Evolutionary conservation across 768 basidiomycete species (phyloP).

Genomic region (Hortiboletus flavorubellus): DNA sequence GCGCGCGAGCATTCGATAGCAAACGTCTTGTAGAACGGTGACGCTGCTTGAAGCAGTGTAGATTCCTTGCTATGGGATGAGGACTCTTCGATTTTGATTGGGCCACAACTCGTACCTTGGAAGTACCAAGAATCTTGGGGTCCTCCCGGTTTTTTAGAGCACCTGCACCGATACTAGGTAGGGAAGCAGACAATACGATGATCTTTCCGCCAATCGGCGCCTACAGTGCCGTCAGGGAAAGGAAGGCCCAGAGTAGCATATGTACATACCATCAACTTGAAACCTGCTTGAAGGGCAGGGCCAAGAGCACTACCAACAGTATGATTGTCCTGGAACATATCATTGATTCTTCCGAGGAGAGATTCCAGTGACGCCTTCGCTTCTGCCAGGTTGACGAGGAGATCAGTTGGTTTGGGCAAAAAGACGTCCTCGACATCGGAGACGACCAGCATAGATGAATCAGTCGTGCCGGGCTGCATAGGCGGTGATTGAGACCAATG

Average conservation of each 20-base stretch:
- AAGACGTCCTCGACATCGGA: conserved; percentile 97
- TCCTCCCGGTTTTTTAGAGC: conserved; percentile 96
- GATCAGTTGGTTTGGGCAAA: conserved; percentile 92
- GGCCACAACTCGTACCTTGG: conserved; percentile 56
- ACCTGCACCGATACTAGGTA: conserved; percentile 88
- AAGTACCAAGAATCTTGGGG: conserved; percentile 90
- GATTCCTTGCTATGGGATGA: conserved; percentile 61
- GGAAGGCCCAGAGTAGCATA: neutral
- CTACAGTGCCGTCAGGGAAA: conserved; percentile 36
- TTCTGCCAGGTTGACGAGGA: conserved; percentile 94
- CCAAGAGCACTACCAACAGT: conserved; percentile 92
- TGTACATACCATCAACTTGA: conserved; percentile 79
- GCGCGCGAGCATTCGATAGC: conserved; percentile 97
- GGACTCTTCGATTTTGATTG: neutral
- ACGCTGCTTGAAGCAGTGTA: conserved; percentile 86
- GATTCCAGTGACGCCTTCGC: conserved; percentile 74
- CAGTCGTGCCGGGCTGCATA: conserved; percentile 59
- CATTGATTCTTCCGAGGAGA: conserved; percentile 81
- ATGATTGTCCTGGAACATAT: conserved; percentile 98
- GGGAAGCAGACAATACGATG: conserved; percentile 75
- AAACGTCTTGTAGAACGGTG: conserved; percentile 96
- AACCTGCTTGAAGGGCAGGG: conserved; percentile 92
- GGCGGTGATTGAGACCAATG: neutral
- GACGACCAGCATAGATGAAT: conserved; percentile 94
- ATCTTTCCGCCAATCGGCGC: conserved; percentile 94